phyloP scores from a whole-genome alignment of 192 early-diverging fungal species.

The Coemansia erecta region DNA sequence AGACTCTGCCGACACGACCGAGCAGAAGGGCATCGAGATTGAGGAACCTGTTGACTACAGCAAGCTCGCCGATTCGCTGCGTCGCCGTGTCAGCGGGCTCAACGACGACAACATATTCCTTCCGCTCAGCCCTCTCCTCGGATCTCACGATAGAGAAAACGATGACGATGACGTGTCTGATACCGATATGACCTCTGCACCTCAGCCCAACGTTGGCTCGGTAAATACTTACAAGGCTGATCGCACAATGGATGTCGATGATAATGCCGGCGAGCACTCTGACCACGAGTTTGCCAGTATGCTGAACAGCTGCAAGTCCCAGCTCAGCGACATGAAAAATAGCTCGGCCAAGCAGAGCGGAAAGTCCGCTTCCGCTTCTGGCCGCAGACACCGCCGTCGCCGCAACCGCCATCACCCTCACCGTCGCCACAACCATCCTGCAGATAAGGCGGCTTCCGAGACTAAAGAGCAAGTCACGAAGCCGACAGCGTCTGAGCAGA shows the following conservation, averaged over 20 bases:
- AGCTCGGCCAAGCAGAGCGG: constrained; percentile 2
- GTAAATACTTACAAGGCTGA: neutral
- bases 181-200: too few species aligned
- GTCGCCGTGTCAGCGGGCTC: constrained; percentile 29
- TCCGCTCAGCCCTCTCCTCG: constrained; percentile 24
- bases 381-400: constrained; percentile 1
- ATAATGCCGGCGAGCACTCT: constrained; percentile 12
- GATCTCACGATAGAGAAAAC: neutral
- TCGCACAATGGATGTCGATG: constrained; percentile 3
- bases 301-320: constrained; percentile 38
- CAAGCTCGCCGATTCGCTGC: constrained; percentile 27
- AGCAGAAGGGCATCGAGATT: constrained; percentile 25
- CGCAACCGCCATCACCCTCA: constrained; percentile 18
- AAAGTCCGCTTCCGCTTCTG: neutral
- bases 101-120: constrained; percentile 32
- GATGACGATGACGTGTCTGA: neutral
- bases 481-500: neutral
- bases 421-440: neutral
- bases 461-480: neutral
- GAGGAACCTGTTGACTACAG: constrained; percentile 44
- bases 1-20: constrained; percentile 2
- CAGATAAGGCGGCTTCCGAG: neutral
- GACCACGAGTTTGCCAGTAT: constrained; percentile 38
- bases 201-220: neutral
- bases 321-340: constrained; percentile 28